Base-by-base conservation (phyloP, 2,329 filamentous ascomycete genomes). In the Alternaria incomplexa region DNA sequence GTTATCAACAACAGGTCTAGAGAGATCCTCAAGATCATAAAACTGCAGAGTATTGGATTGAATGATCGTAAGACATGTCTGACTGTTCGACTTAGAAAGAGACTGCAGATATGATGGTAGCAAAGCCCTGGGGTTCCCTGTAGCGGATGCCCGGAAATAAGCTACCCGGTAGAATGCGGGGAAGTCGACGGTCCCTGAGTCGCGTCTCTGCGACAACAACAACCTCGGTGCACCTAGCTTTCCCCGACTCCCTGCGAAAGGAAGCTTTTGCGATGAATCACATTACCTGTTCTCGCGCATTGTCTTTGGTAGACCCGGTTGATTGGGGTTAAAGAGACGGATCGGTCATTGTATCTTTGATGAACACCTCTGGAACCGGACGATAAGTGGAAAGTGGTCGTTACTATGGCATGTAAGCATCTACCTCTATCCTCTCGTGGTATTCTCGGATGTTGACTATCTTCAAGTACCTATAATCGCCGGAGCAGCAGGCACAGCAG, bases 401-500 rank as follows among this genome's bases (percentile, higher is more conserved):
- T 11, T 17, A 50, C 11, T 7, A 67, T 69, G 65, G 62, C 61
- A 3, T 57, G 67, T 67, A 62, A 66, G 67, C 36, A 28, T 20
- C 22, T n/a, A 43, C 12, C 22, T 23, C 17, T 11, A 8, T 12
- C 26, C 9, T 15, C 1, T n/a, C 13, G 15, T 10, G 12, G 5
- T 12, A 23, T 6, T 32, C 5, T 23, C 25, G 26, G 10, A 54
- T 11, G 17, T 44, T 67, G 46, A 64, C 22, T 15, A 20, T 40
- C 5, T 15, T 7, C 30, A n/a, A 78, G 74, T 78, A 40, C 70
- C 76, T 30, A 61, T 75, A 13, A 48, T 76, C 30, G 73, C 74
- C 4, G 71, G 73, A 44, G 73, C 68, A 10, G 70, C 74, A 10
- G 74, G 70, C 13, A 69, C 72, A 28, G 63, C 74, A 40, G 75